Base-by-base conservation (phyloP, 75 land plant species). In the Isoetes taiwanensis region DNA sequence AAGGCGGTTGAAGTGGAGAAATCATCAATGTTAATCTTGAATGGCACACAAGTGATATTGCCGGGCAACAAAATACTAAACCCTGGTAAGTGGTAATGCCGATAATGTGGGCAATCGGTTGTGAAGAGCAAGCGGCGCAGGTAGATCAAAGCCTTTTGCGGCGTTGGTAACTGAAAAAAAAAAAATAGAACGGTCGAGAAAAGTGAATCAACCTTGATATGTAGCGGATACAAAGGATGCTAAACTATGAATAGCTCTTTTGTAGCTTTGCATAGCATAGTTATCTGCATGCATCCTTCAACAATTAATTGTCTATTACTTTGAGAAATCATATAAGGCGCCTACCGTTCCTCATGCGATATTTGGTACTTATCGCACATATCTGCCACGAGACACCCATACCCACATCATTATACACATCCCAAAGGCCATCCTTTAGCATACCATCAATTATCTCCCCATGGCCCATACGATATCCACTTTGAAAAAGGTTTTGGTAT, bases 381-480 rank as follows among this genome's bases (percentile, higher is more conserved):
- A 46, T 6, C 16, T 46, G 21, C 16, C 25, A 19, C 16, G 21
- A 46, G 8, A 46, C 50, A 19, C 50, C 50, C 50, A 46, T 46
- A 6, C 50, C 50, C 16, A 6, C 16, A n/a, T 46, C 50, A 46
- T 46, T 46, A 19, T 46, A 46, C 50, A 46, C 50, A n/a, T 46
- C 50, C 50, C 50, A 46, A 46, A 46, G 50, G 25, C 50, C 50
- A 46, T 46, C 50, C 23, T 46, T 46, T 23, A 46, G 4, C 50
- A 46, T 46, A 8, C 50, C 50, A 23, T 46, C 50, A 8, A 46
- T 16, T 19, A 46, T 23, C n/a, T 46, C 50, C 16, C 50, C 50
- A n/a, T 46, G 50, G 4, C 50, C 50, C 50, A 46, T 46, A 6
- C 50, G 6, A 46, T 46, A 46, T 16, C 50, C 50, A 19, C 23